These are phyloP conservation scores for Sporothrix brunneoviolacea DNA, from an alignment of 2,329 filamentous ascomycete species.

Conservation along the genomic window DNA sequence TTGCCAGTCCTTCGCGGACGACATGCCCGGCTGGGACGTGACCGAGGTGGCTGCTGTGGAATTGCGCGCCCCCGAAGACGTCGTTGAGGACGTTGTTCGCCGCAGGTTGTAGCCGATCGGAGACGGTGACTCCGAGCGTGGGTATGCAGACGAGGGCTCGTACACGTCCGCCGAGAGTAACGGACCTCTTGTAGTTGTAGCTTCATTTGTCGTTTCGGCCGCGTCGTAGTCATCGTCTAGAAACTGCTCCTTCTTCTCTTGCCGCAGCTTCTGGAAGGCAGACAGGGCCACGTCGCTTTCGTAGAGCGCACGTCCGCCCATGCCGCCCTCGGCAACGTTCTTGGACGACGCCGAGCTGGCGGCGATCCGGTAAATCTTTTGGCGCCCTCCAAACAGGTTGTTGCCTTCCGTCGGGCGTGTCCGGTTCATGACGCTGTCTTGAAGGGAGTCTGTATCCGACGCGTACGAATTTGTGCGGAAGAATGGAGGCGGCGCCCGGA, in stretches of 20 bases:
- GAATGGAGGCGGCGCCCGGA: conserved; percentile 53
- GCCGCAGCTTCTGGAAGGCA: conserved; percentile 71
- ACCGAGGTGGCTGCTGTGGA: conserved; percentile 88
- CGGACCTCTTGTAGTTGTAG: conserved; percentile 11
- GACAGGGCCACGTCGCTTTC: conserved; percentile 81
- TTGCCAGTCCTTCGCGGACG: conserved; percentile 46
- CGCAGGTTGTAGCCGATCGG: conserved; percentile 63
- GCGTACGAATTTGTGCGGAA: conserved; percentile 59
- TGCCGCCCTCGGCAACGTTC: conserved; percentile 39
- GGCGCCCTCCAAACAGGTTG: conserved; percentile 85
- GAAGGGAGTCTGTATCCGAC: conserved; percentile 59
- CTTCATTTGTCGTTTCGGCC: conserved; percentile 17
- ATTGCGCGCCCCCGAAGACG: conserved; percentile 63
- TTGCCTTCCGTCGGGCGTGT: conserved; percentile 83
- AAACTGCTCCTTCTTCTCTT: conserved; percentile 46
- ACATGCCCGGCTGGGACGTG: conserved; percentile 57
- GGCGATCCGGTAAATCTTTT: conserved; percentile 89
- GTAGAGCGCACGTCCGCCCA: conserved; percentile 66
- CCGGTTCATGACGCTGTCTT: conserved; percentile 73
- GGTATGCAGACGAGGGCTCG: conserved; percentile 23
- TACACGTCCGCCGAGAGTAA: conserved; percentile 30
- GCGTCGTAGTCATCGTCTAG: conserved; percentile 8
- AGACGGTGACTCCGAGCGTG: conserved; percentile 49
- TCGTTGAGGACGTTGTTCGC: conserved; percentile 80
- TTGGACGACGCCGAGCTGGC: conserved; percentile 41